These are phyloP conservation scores for Adansonia digitata DNA, from an alignment of 345 rosid species.

Conservation along the genomic window DNA sequence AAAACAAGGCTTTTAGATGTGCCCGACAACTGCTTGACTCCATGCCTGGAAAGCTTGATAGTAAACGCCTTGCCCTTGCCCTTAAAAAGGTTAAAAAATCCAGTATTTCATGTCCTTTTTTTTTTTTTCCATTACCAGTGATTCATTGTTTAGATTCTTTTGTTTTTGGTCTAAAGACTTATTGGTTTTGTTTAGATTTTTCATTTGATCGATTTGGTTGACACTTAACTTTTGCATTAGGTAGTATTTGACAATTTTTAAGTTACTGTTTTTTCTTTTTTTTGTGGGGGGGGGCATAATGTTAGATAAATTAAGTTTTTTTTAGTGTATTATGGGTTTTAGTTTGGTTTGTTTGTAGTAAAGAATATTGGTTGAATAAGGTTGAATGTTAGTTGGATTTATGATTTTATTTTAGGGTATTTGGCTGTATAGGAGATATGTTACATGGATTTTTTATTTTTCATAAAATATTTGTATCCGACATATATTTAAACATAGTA, in stretches of 20 bases:
- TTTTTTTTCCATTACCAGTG: background rate
- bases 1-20: slow-evolving; percentile 63
- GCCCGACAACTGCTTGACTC: slow-evolving; percentile 80
- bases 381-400: background rate
- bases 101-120: background rate
- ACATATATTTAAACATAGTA: too few species aligned
- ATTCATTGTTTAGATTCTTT: background rate
- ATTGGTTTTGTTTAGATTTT: background rate
- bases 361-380: background rate
- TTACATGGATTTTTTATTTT: too few species aligned
- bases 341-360: background rate
- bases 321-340: background rate
- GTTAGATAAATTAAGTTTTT: background rate
- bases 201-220: background rate
- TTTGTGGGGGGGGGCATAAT: background rate
- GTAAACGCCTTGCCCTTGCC: slow-evolving; percentile 85
- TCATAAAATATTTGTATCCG: too few species aligned
- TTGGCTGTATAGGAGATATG: background rate
- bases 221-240: background rate
- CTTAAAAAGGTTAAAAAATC: slow-evolving; percentile 63
- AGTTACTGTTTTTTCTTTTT: background rate
- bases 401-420: background rate
- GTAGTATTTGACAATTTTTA: background rate
- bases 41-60: slow-evolving; percentile 71
- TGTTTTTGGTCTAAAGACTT: background rate